Base-by-base conservation (phyloP, 345 rosid species). In the Acer campestre region DNA sequence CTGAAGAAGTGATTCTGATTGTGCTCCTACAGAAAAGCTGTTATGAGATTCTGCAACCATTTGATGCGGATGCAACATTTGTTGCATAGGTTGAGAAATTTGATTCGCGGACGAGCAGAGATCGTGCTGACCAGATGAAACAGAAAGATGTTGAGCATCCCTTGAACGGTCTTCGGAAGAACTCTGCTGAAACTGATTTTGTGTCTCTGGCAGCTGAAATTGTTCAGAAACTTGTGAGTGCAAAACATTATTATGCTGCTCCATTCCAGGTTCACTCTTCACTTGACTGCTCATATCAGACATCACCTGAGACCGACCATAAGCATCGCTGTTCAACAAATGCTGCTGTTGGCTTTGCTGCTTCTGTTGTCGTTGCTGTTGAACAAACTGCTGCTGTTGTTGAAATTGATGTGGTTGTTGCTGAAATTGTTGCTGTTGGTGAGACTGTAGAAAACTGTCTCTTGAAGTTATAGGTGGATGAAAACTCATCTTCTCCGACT, bases 161-260 rank as follows among this genome's bases (percentile, higher is more conserved):
- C 78, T 79, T 49, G 87, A 79, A 79, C 75, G 84, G 29, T 89
- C 90, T 75, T 87, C 95, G 69, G 84, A 77, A 55, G 87, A 77
- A 70, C 84, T 90, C 66, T 90, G 92, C 81, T 89, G 94, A 74
- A 88, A 89, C 65, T 89, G 95, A 78, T 85, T 89, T 83, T 90
- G 95, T 76, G 85, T 61, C 80, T 89, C 94, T 46, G 93, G 74
- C 61, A 89, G 85, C 83, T 87, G 91, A 79, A 85, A 78, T 61
- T 75, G 89, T 68, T 88, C 97, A 66, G 93, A 75, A 72, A 85
- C 77, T 84, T 89, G 94, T 25, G 93, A 82, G 73, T 80, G 88
- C 75, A 89, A 61, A 73, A 85, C 75, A 68, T 83, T 90, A 64
- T 82, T 83, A 48, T 70, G 89, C 78, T 72, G 89, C 80, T 89